phyloP scores from a whole-genome alignment of 164 flowering plant genomes.

The Tetracentron sinense region DNA sequence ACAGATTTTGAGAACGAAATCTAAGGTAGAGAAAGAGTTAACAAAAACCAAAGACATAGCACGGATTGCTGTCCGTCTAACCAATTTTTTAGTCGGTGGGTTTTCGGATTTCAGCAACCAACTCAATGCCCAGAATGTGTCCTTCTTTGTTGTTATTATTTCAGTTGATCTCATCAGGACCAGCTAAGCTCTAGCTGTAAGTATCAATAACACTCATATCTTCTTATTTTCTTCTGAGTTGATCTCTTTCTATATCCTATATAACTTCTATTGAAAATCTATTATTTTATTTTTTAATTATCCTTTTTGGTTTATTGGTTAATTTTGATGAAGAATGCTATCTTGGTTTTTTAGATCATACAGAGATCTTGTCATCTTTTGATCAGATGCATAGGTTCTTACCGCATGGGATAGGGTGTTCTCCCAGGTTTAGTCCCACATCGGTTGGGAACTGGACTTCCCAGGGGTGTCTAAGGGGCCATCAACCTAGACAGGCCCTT shows the following conservation, averaged over 20 bases:
- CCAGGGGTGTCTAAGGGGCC: too few species aligned
- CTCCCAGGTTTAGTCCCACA: too few species aligned
- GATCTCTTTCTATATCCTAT: neutral
- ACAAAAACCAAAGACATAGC: too few species aligned
- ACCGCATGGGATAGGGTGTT: too few species aligned
- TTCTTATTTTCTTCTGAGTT: neutral
- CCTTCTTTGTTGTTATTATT: neutral
- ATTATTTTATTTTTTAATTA: neutral
- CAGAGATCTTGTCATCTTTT: too few species aligned
- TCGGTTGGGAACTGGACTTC: too few species aligned
- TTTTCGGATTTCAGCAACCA: neutral
- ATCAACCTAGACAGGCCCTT: too few species aligned
- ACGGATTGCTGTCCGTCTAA: neutral
- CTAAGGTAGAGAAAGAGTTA: too few species aligned
- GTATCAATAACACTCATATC: slow-evolving; percentile 5
- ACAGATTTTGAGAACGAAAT: too few species aligned
- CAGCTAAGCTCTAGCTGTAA: slow-evolving; percentile 12
- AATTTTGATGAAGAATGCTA: neutral
- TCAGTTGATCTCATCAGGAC: slow-evolving; percentile 7
- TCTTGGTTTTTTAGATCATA: neutral
- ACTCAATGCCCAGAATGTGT: slow-evolving; percentile 7
- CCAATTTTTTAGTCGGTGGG: slow-evolving; percentile 6
- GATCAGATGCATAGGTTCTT: too few species aligned
- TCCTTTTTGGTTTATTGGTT: neutral
- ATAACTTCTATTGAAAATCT: too few species aligned